Base-by-base conservation (phyloP, 495 filamentous ascomycete genomes). In the Neurospora sp. region DNA sequence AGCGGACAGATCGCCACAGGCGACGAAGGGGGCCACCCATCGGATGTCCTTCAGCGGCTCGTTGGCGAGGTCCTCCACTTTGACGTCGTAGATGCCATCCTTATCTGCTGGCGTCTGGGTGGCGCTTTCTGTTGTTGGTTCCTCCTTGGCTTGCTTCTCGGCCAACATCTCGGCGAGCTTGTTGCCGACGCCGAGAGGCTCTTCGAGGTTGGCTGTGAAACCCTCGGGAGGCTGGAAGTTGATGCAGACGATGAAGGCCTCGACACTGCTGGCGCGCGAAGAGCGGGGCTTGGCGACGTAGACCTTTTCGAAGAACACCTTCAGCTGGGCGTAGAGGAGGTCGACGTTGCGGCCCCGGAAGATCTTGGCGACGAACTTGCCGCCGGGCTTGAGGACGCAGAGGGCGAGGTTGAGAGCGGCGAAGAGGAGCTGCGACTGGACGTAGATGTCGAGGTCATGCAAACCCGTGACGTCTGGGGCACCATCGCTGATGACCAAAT, bases 321-420 rank as follows among this genome's bases (percentile, higher is more conserved):
- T 93, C 61, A 98, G 87, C 76, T 98, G 96, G 7, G 94, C 92
- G 79, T 94, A 98, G 2, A 98, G 87, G 4, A 98, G 83, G 76
- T 97, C 94, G 16, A 97, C 94, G 76, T 98, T 95, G 74, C 94
- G 91, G 41, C 92, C 94, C 14, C 96, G 85, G 84, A 99, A 99
- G 75, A 99, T 97, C 83, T 99, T 99, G 9, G 96, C 95, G 10
- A 99, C 94, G 76, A 99, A 99, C 76, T 92, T 96, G 70, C 96
- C 96, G 38, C 96, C 96, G 0, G 94, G 94, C 35, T 92, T 91
- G 48, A 99, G 88, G 41, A 98, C 93, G 79, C 94, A 95, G 11
- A 97, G 85, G 10, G 96, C 93, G 3, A 99, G 89, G 79, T 97
- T 97, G 18, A 99, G 87, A 0, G 96, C 96, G 3, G 94, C 92